Conservation (phyloP, 371 early-diverging fungal genomes). For the Mortierella polycephala region DNA sequence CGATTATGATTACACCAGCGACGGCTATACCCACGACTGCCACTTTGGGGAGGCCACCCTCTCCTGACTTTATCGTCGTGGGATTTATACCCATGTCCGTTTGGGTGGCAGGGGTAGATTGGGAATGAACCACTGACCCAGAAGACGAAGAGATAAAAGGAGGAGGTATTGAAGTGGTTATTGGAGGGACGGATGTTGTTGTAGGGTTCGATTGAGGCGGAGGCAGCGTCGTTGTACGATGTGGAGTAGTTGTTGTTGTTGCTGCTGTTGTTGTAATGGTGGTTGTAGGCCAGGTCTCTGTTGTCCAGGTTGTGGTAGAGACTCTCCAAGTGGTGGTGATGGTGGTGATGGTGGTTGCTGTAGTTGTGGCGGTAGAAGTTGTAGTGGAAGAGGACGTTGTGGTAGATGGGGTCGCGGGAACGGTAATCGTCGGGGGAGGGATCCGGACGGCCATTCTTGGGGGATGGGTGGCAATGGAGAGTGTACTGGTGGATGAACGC, state of each 20-base stretch:
- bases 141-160: not conserved
- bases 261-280: slow-evolving; percentile 1
- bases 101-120: not conserved
- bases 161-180: not conserved
- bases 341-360: not conserved
- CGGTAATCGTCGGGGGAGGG: not conserved
- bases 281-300: not conserved
- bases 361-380: not conserved
- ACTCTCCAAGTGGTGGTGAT: slow-evolving; percentile 6
- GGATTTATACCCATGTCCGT: not conserved
- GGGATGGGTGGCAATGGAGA: too few relatives aligned
- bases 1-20: slow-evolving; percentile 14
- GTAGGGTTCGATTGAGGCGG: slow-evolving; percentile 52
- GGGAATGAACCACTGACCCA: not conserved
- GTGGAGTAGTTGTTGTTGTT: not conserved
- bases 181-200: not conserved
- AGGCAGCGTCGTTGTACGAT: slow-evolving; percentile 25
- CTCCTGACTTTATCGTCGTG: not conserved
- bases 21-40: slow-evolving; percentile 18
- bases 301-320: not conserved
- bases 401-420: not conserved
- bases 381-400: not conserved
- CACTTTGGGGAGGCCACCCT: slow-evolving; percentile 15
- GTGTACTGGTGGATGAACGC: too few relatives aligned
- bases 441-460: not conserved